phyloP scores from a whole-genome alignment of 83 land plant genomes.

The Isoetes engelmannii region DNA sequence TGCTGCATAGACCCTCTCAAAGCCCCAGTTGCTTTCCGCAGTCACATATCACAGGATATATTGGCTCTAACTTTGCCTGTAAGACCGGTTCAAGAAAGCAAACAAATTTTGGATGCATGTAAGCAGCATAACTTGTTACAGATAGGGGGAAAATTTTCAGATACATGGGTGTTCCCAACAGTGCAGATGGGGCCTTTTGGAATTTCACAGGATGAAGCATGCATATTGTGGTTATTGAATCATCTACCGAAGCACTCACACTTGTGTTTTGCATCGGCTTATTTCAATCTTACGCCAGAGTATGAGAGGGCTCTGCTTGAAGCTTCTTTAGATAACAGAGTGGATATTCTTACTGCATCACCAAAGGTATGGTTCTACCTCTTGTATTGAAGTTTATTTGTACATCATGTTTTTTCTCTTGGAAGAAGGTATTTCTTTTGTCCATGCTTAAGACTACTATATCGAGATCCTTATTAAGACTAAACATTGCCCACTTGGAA shows the following conservation, averaged over 20 bases:
- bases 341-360: slow-evolving; percentile 28
- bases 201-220: slow-evolving; percentile 28
- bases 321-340: slow-evolving; percentile 18
- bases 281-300: slow-evolving; percentile 33
- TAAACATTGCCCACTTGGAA: too few species aligned
- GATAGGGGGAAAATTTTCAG: neutral
- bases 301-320: slow-evolving; percentile 28
- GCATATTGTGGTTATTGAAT: slow-evolving; percentile 20
- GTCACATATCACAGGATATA: too few species aligned
- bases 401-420: too few species aligned
- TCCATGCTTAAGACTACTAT: too few species aligned
- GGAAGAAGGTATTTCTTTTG: too few species aligned
- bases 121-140: neutral
- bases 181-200: slow-evolving; percentile 37
- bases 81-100: neutral
- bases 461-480: too few species aligned
- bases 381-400: too few species aligned
- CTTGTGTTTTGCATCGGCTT: slow-evolving; percentile 29
- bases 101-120: neutral
- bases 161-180: slow-evolving; percentile 38
- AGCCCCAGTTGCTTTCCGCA: neutral
- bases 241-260: slow-evolving; percentile 20
- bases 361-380: slow-evolving; percentile 22
- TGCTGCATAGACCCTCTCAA: neutral
- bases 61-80: too few species aligned